Evolutionary conservation across 208 protist species (phyloP), one percentile per base, ranked within the genome.

Genomic region (Entamoeba dispar): DNA sequence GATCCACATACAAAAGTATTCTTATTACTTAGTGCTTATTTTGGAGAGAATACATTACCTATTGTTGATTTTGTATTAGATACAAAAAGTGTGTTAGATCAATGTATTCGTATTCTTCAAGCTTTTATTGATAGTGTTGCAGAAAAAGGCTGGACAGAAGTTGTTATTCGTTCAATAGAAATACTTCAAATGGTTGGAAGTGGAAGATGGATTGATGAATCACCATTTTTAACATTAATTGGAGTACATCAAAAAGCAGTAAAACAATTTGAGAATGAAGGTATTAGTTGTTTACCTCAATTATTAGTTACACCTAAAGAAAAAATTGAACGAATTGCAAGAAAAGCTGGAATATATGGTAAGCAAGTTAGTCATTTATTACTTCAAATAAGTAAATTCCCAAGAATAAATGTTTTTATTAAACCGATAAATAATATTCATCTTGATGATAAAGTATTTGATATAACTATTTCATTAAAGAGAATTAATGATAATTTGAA

Each of bases 31-130:
- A 27, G 69, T 49, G 17, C 52, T 22, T 49, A 93, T 49, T 52
- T 93, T 92, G 91, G 49, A 17, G 27, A 57, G 1, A 31, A 38
- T 2, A 34, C 92, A 34, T 31, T 93, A 7, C 92, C 92, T 43
- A 92, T 92, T 69, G 31, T 38, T 27, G 92, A 93, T 49, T 93
- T 69, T 69, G 34, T 43, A 7, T 86, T 61, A 34, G 92, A 93
- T 77, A 34, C 69, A 19, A 43, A 49, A 86, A 61, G 34, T 51
- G 51, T 86, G 17, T 19, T 93, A 7, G 92, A 69, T 12, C 34
- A 91, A 47, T 12, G 6, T 47, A 47, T 38, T 52, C 50, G 92
- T 50, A 61, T 93, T 43, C 10, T 93, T 43, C 38, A 93, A 15
- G 92, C 49, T 43, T 38, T 93, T 7, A 93, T 93, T 92, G 92